Percentiles rank a stretch among this genome's conserved stretches.
Evolutionary conservation across 2,329 filamentous ascomycete genomes (phyloP).

Genomic region (Septoria linicola): DNA sequence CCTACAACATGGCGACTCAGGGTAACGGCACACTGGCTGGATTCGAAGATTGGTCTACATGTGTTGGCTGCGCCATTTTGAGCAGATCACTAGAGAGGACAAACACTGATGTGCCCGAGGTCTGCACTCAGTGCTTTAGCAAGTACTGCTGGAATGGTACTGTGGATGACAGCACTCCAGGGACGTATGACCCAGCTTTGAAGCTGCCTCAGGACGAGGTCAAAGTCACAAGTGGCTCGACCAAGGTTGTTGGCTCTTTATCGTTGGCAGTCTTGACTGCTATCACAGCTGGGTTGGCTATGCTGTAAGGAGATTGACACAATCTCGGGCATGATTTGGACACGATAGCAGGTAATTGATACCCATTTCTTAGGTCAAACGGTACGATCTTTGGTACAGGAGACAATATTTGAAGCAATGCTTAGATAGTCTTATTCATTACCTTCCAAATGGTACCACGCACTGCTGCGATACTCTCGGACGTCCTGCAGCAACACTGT

Average conservation of each 20-base stretch:
- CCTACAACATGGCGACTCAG: slow-evolving; percentile 78
- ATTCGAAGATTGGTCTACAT: slow-evolving; percentile 69
- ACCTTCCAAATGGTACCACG: too few species aligned
- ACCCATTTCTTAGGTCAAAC: not conserved
- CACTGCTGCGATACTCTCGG: too few species aligned
- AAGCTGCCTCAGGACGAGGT: slow-evolving; percentile 24
- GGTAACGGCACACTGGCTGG: slow-evolving; percentile 73
- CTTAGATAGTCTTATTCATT: too few species aligned
- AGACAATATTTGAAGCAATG: not conserved
- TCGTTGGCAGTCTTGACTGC: slow-evolving; percentile 6
- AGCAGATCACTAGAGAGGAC: slow-evolving; percentile 73
- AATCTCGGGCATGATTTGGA: not conserved
- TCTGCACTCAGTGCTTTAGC: slow-evolving; percentile 73
- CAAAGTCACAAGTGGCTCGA: slow-evolving; percentile 20
- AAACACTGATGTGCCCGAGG: slow-evolving; percentile 64
- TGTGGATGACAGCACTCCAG: slow-evolving; percentile 36
- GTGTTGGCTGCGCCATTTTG: slow-evolving; percentile 84
- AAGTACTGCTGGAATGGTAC: slow-evolving; percentile 95
- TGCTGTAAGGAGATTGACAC: slow-evolving; percentile 1
- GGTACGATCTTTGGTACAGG: not conserved
- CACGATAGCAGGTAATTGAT: not conserved
- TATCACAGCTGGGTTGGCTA: not conserved
- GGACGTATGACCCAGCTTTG: slow-evolving; percentile 31
- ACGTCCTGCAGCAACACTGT: too few species aligned
- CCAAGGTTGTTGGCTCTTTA: slow-evolving; percentile 4